These are phyloP conservation scores for Astrothelium subdiscretum DNA, from an alignment of 495 filamentous ascomycete genomes.

Conservation along the genomic window DNA sequence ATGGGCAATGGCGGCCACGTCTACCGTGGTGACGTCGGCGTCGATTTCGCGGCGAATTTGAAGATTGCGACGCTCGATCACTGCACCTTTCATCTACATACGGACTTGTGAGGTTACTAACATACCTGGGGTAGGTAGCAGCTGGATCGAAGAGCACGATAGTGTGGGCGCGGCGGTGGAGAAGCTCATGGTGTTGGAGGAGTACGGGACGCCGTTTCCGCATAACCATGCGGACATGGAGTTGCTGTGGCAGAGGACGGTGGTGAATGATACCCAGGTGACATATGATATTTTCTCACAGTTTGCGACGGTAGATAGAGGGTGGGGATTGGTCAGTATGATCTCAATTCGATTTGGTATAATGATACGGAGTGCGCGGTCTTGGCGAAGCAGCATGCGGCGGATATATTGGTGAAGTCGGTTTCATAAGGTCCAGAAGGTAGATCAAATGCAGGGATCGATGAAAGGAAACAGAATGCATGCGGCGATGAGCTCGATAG, in stretches of 20 bases:
- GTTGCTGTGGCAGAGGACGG: conserved; percentile 15
- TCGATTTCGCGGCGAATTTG: conserved; percentile 14
- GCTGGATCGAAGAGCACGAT: conserved; percentile 9
- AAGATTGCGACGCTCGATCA: conserved; percentile 15
- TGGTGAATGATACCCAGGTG: conserved; percentile 15
- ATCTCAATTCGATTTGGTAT: conserved; percentile 20
- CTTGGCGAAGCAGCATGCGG: conserved; percentile 16
- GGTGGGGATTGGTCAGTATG: conserved; percentile 7
- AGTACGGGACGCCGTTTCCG: conserved; percentile 11
- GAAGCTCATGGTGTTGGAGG: conserved; percentile 12
- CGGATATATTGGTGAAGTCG: conserved; percentile 19
- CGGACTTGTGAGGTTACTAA: conserved; percentile 5
- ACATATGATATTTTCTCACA: conserved; percentile 27
- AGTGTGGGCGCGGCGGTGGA: neutral
- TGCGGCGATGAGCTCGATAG: too few relatives aligned
- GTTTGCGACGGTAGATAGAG: conserved; percentile 18
- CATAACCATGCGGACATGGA: conserved; percentile 13
- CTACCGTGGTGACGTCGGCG: conserved; percentile 5
- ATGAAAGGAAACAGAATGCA: too few relatives aligned
- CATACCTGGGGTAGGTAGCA: conserved; percentile 10
- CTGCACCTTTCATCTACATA: conserved; percentile 11
- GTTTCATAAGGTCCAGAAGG: neutral
- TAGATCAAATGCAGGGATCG: neutral
- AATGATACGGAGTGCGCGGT: conserved; percentile 13
- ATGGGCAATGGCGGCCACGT: conserved; percentile 1